These are phyloP conservation scores for Ganoderma sinense DNA, from an alignment of 1,284 basidiomycete species.

Conservation along the genomic window DNA sequence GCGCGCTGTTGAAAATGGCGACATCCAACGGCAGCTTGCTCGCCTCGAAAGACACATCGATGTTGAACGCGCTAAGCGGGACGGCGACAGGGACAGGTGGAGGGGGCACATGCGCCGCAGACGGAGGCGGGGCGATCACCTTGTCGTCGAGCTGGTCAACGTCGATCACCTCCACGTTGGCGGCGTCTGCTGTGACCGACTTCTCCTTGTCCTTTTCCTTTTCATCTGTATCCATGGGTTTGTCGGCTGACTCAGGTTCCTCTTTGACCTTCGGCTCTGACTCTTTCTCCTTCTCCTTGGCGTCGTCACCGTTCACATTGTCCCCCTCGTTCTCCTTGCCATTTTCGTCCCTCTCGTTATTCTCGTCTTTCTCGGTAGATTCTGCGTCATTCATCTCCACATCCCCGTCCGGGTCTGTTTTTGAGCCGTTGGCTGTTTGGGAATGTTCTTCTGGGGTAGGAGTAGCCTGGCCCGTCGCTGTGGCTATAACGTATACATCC, in stretches of 20 bases:
- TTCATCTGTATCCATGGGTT: neutral
- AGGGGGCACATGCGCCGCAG: constrained; percentile 19
- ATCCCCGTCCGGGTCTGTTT: constrained; percentile 33
- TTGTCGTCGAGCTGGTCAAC: constrained; percentile 56
- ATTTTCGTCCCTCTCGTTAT: constrained; percentile 8
- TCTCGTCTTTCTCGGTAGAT: constrained; percentile 29
- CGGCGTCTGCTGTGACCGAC: constrained; percentile 35
- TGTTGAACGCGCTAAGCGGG: constrained; percentile 48
- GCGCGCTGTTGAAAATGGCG: constrained; percentile 91
- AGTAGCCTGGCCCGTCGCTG: constrained; percentile 21
- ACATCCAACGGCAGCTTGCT: constrained; percentile 93
- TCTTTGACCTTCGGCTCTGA: neutral
- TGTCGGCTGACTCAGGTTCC: neutral
- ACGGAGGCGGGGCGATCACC: constrained; percentile 19
- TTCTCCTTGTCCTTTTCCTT: constrained; percentile 11
- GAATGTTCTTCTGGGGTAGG: constrained; percentile 20
- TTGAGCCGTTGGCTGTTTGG: constrained; percentile 17
- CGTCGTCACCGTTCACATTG: too few relatives aligned
- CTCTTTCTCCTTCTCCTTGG: constrained; percentile 13
- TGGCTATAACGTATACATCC: neutral
- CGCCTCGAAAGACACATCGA: constrained; percentile 87
- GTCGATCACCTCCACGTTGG: constrained; percentile 55
- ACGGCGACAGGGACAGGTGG: constrained; percentile 31
- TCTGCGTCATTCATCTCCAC: constrained; percentile 29
- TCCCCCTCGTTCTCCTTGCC: constrained; percentile 25